Evolutionary conservation across 2,329 filamentous ascomycete genomes (phyloP).

Genomic region (Trichoderma guizhouense): DNA sequence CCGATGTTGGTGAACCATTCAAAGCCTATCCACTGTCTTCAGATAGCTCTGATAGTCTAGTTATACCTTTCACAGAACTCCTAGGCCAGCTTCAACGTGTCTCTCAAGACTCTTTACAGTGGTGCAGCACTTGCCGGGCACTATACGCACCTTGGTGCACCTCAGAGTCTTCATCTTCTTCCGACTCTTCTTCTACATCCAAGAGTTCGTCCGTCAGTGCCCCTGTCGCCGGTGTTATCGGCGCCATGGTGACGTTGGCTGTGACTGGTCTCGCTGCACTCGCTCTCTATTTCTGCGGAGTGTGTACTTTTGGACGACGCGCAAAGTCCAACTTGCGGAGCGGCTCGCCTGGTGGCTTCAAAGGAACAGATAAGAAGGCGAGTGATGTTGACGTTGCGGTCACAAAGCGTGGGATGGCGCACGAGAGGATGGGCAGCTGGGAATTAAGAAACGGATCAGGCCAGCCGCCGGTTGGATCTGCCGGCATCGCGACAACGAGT

Average conservation of each 20-base stretch:
- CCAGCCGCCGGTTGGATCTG: conserved; percentile 19
- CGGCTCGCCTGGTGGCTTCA: conserved; percentile 39
- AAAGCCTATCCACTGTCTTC: conserved; percentile 41
- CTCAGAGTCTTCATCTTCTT: no score
- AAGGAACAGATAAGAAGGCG: conserved; percentile 43
- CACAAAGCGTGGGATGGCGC: conserved; percentile 37
- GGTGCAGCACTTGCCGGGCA: conserved; percentile 44
- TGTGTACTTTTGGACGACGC: conserved; percentile 31
- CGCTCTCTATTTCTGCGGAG: conserved; percentile 33
- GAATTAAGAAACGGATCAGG: conserved; percentile 36
- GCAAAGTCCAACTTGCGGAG: conserved; percentile 11
- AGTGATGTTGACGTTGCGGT: conserved; percentile 44
- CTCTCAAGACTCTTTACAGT: conserved; percentile 34
- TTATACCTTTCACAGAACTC: conserved; percentile 41
- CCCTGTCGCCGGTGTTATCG: conserved; percentile 45
- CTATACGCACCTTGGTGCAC: conserved; percentile 39
- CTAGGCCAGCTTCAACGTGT: conserved; percentile 34
- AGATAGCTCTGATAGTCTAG: conserved; percentile 30
- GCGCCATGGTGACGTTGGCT: conserved; percentile 40
- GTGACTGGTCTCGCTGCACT: conserved; percentile 34
- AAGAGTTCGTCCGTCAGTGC: conserved; percentile 29
- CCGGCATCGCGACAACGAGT: conserved; percentile 27
- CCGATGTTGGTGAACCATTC: conserved; percentile 36
- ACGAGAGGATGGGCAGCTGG: conserved; percentile 50
- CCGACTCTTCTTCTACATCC: background rate